A percentile compares a stretch with the other conserved stretches of the same genome.
These are phyloP conservation scores for Trypanosoma scelopori DNA, from an alignment of 208 protist genomes.

Conservation along the genomic window DNA sequence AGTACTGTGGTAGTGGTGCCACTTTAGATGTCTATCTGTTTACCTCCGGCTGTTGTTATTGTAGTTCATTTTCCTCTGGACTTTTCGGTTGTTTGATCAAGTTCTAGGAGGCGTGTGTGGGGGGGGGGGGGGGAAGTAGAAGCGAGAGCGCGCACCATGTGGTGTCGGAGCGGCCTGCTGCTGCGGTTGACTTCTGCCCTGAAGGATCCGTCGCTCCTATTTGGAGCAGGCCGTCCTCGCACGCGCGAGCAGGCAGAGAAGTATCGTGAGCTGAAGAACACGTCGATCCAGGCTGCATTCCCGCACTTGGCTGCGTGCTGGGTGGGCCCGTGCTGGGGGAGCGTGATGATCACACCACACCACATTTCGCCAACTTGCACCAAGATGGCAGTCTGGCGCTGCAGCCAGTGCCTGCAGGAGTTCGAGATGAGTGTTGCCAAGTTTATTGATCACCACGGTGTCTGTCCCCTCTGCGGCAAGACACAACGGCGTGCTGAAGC, in stretches of 20 bases:
- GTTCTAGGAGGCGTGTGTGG: too few species aligned
- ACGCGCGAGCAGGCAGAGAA: conserved; percentile 50
- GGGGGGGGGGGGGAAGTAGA: background rate
- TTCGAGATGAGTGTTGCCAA: conserved; percentile 76
- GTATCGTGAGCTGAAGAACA: conserved; percentile 61
- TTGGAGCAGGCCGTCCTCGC: conserved; percentile 49
- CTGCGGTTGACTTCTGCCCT: conserved; percentile 15
- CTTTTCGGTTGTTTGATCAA: too few species aligned
- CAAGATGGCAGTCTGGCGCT: conserved; percentile 84
- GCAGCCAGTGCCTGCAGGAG: conserved; percentile 73
- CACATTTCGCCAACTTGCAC: conserved; percentile 63
- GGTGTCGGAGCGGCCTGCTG: conserved; percentile 21
- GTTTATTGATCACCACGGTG: conserved; percentile 71
- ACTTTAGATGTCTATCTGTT: conserved; percentile 5
- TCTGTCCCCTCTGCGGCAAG: conserved; percentile 81
- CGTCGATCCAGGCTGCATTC: conserved; percentile 70
- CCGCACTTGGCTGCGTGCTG: conserved; percentile 86
- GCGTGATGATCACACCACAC: conserved; percentile 79
- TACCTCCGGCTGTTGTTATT: background rate
- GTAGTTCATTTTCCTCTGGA: conserved; percentile 5
- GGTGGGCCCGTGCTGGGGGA: conserved; percentile 86
- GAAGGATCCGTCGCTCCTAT: conserved; percentile 50
- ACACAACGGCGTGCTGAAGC: conserved; percentile 45
- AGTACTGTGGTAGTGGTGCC: background rate
- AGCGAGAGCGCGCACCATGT: conserved; percentile 17